Base-by-base conservation (phyloP, 805 yeast genomes). In the Pichia gijzeniarum region DNA sequence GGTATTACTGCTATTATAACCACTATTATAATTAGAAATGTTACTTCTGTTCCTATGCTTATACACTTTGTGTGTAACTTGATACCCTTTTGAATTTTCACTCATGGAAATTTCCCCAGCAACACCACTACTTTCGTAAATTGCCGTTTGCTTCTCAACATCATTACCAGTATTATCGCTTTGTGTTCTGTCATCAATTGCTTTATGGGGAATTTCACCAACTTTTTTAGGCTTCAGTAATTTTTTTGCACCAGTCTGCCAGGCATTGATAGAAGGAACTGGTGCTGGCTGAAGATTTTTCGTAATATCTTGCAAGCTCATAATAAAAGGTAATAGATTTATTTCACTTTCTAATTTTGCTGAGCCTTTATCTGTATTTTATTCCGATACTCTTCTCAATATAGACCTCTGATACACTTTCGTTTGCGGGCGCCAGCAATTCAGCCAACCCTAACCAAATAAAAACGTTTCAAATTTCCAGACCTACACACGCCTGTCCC, bases 221-320 rank as follows among this genome's bases (percentile, higher is more conserved):
- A 12, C 7, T n/a, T 33, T 33, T 16, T 34, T 36, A 13, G 43
- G 18, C n/a, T 40, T 44, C 25, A 37, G 37, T 20, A 40, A 35
- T 28, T 30, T 27, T 12, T 41, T 5, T 27, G 43, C 28, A n/a
- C 32, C 36, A 21, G 38, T 38, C 13, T 44, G 43, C 64, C 64
- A 60, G 1, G 63, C 58, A 38, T 57, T 60, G 2, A 47, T 50
- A 27, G 49, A 46, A 4, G 64, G 64, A 22, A 58, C 58, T 2
- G 64, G 64, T 3, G 64, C 64, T 6, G 64, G 64, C 10, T 50
- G 57, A 38, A 58, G 32, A 10, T 55, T 50, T n/a, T 38, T 38
- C 8, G 46, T 32, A 14, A 43, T 19, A 13, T 32, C 46, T 17
- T 43, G 41, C 7, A 38, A 28, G 31, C 33, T 42, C 45, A 42